phyloP scores from a whole-genome alignment of 495 filamentous ascomycete species.

The Mytilinidion resinicola region DNA sequence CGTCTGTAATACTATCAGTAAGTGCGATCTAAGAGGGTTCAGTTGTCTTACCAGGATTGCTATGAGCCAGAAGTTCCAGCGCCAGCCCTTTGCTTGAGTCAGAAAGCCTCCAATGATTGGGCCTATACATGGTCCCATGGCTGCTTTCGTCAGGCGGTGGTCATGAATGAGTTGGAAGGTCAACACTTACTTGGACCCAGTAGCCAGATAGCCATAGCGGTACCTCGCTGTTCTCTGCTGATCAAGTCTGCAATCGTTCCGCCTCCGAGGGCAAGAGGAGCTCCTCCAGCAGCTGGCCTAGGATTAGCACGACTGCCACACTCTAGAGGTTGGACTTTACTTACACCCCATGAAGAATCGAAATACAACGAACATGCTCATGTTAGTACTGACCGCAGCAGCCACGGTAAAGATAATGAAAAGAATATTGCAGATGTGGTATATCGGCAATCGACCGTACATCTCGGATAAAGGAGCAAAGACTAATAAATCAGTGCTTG shows the following conservation, averaged over 20 bases:
- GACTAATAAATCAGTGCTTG: slow-evolving; percentile 16
- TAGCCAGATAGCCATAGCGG: slow-evolving; percentile 44
- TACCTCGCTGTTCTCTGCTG: slow-evolving; percentile 38
- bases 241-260: slow-evolving; percentile 46
- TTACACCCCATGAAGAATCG: slow-evolving; percentile 41
- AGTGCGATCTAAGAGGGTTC: neutral
- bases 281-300: slow-evolving; percentile 33
- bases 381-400: slow-evolving; percentile 39
- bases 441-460: slow-evolving; percentile 41
- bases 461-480: slow-evolving; percentile 44
- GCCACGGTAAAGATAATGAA: slow-evolving; percentile 45
- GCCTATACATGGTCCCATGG: slow-evolving; percentile 27
- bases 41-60: slow-evolving; percentile 29
- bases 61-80: slow-evolving; percentile 36
- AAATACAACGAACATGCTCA: slow-evolving; percentile 44
- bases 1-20: slow-evolving; percentile 10
- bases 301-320: neutral
- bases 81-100: slow-evolving; percentile 31
- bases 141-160: slow-evolving; percentile 1
- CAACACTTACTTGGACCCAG: slow-evolving; percentile 36
- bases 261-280: slow-evolving; percentile 42
- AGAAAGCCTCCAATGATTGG: slow-evolving; percentile 43
- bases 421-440: slow-evolving; percentile 41
- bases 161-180: neutral
- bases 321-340: neutral